Percentiles rank a stretch among this genome's conserved stretches.
phyloP scores from a whole-genome alignment of 2,329 filamentous ascomycete species.

The Paracorniculantispora psalliotae region DNA sequence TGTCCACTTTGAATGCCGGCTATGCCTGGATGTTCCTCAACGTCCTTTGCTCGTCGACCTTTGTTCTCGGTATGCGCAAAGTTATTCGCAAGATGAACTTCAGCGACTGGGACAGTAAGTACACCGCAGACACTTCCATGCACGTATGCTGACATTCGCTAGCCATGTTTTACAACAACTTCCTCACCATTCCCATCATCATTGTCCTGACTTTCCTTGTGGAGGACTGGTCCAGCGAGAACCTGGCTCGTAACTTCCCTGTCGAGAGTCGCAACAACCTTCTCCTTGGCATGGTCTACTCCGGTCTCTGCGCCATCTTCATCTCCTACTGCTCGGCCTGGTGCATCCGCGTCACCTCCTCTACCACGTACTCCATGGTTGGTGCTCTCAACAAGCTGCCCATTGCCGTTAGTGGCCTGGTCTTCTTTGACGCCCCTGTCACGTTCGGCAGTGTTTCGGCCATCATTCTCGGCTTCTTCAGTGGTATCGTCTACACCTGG shows the following conservation, averaged over 20 bases:
- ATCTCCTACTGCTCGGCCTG: conserved; percentile 95
- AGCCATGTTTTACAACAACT: conserved; percentile 99
- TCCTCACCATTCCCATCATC: conserved; percentile 84
- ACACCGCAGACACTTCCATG: no score
- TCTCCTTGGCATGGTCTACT: conserved; percentile 79
- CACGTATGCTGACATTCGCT: conserved; percentile 22
- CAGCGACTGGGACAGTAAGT: conserved; percentile 94
- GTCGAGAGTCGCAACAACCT: conserved; percentile 65
- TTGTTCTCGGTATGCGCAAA: conserved; percentile 85
- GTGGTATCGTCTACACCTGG: conserved; percentile 72
- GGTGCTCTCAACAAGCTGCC: conserved; percentile 91
- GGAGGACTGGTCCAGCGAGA: conserved; percentile 81
- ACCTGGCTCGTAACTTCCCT: conserved; percentile 79
- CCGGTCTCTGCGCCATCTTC: conserved; percentile 80
- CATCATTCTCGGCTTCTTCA: conserved; percentile 79
- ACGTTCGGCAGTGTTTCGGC: conserved; percentile 83
- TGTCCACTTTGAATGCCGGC: conserved; percentile 81
- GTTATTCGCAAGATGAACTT: conserved; percentile 97
- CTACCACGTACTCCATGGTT: conserved; percentile 96
- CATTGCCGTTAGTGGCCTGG: conserved; percentile 75
- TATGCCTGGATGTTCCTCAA: conserved; percentile 95
- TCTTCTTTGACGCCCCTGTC: conserved; percentile 87
- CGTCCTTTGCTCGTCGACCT: conserved; percentile 82
- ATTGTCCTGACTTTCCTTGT: conserved; percentile 69
- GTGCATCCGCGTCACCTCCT: conserved; percentile 90